Base-by-base conservation (phyloP, 176 grass and related monocot species). In the Carex kokanica region DNA sequence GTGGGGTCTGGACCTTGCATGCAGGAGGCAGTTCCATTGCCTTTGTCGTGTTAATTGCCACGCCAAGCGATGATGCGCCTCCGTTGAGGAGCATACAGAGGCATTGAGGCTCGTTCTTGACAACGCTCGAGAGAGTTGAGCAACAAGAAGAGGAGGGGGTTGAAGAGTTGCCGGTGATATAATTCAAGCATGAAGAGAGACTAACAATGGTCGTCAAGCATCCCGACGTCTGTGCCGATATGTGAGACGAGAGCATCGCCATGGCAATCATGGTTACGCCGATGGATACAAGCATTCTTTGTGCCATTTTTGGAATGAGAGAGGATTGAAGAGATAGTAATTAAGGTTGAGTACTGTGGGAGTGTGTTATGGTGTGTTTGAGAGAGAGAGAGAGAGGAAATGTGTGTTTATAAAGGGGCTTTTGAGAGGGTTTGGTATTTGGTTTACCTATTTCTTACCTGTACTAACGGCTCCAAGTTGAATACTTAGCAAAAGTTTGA, bases 121-220 rank as follows among this genome's bases (percentile, higher is more conserved):
- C 84, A 75, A 94, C 66, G 74, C 61, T 32, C 36, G 41, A 41
- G 2, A 94, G 83, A 79, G 87, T 85, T 21, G 32, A 21, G 85
- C 94, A 97, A 86, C 94, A 97, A 38, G 54, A 89, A 40, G 82
- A 67, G 10, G 92, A 84, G n/a, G 94, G 94, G 17, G 92, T 31
- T 41, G 92, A 89, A 0, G 87, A 80, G 88, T 94, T 94, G 84
- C 92, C 86, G 4, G 69, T 84, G 75, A 97, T 63, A 84, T 85
- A 94, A 84, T 45, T 85, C 8, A 90, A 17, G 88, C 94, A 97
- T 18, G 92, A 78, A 9, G 84, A 65, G 74, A 94, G 81, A 12
- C 88, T 88, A 21, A 82, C 56, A 52, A 69, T 78, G 34, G 78
- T 57, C 8, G 88, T 90, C 81, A 75, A 82, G 83, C 90, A 94